Conservation (phyloP, 2,329 filamentous ascomycete genomes). For the Paecilomyces variotii region DNA sequence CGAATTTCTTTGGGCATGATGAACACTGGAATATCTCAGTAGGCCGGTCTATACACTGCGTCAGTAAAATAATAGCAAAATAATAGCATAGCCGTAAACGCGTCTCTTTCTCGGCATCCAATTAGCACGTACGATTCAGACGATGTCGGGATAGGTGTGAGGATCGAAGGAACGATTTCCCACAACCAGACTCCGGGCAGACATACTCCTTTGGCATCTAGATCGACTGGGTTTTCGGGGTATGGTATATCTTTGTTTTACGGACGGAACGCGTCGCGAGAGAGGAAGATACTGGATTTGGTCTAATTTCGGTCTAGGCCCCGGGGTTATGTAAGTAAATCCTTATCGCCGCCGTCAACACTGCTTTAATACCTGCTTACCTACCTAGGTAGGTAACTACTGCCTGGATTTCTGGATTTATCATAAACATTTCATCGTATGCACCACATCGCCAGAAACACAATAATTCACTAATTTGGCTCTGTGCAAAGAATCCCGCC, state of each 20-base stretch:
- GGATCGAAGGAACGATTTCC: conserved; percentile 10
- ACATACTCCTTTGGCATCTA: conserved; percentile 9
- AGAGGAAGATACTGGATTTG: background rate
- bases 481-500: background rate
- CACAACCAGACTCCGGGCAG: conserved; percentile 11
- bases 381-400: no score
- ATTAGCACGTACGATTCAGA: conserved; percentile 9
- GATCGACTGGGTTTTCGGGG: background rate
- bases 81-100: background rate
- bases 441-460: no score
- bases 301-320: background rate
- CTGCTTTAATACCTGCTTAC: no score
- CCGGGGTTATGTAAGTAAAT: background rate
- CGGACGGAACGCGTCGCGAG: background rate
- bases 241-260: background rate
- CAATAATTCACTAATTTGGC: background rate
- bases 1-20: conserved; percentile 13
- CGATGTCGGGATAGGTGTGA: conserved; percentile 12
- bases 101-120: background rate
- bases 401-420: no score
- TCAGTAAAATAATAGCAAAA: background rate
- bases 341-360: background rate
- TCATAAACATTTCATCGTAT: no score
- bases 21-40: conserved; percentile 14
- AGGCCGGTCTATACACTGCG: conserved; percentile 3